Conservation (phyloP, 2,329 filamentous ascomycete genomes). For the Capronia coronata region DNA sequence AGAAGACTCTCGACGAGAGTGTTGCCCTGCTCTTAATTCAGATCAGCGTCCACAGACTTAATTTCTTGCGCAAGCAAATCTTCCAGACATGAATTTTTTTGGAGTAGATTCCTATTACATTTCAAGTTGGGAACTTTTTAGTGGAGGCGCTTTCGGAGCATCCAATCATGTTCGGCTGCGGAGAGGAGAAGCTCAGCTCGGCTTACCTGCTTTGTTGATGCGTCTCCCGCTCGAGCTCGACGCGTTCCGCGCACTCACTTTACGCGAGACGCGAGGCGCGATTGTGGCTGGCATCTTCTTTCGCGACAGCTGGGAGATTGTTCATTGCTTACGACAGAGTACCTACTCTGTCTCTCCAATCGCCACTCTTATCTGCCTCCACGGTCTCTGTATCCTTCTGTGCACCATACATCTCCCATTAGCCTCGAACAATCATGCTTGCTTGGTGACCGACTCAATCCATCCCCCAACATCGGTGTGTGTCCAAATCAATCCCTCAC, state of each 20-base stretch:
- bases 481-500: not conserved
- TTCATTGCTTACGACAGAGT: not conserved
- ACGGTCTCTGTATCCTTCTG: too few relatives aligned
- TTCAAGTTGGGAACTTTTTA: not conserved
- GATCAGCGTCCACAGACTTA: not conserved
- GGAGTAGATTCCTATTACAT: too few relatives aligned
- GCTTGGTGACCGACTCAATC: not conserved
- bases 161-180: not conserved
- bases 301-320: not conserved
- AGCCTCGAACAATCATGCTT: not conserved
- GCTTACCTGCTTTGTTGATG: not conserved
- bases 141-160: not conserved
- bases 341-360: not conserved
- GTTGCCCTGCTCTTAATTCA: not conserved
- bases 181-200: not conserved
- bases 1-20: not conserved
- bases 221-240: not conserved
- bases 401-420: too few relatives aligned
- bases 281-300: not conserved
- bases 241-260: not conserved
- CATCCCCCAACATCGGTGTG: not conserved
- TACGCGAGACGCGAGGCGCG: conserved; percentile 1
- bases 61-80: not conserved
- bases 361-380: not conserved
- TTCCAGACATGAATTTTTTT: conserved; percentile 9